These are phyloP conservation scores for Tolypocladium endophyticum DNA, from an alignment of 2,329 filamentous ascomycete genomes.

Conservation along the genomic window DNA sequence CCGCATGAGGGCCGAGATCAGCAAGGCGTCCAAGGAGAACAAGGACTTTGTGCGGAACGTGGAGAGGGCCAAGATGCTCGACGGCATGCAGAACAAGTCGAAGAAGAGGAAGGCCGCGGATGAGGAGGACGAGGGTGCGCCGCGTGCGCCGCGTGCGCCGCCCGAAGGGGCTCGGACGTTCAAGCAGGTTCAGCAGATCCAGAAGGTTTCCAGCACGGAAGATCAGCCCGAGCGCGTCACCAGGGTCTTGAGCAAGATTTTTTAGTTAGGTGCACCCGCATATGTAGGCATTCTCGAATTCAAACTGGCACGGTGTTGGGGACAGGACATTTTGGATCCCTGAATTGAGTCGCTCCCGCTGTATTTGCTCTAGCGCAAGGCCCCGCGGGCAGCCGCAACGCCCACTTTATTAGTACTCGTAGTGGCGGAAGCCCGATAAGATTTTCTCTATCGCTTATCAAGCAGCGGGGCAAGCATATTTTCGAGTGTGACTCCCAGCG, in stretches of 20 bases:
- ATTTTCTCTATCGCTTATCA: conserved; percentile 20
- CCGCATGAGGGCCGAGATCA: conserved; percentile 68
- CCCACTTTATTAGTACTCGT: not conserved
- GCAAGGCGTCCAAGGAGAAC: conserved; percentile 66
- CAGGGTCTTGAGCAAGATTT: conserved; percentile 54
- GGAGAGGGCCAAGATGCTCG: conserved; percentile 69
- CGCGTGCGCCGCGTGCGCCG: conserved; percentile 6
- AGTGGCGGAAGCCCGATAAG: conserved; percentile 14
- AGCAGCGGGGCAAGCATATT: conserved; percentile 26
- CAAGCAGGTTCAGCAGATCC: conserved; percentile 52
- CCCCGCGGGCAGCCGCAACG: not conserved
- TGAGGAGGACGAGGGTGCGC: conserved; percentile 8
- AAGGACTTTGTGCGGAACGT: conserved; percentile 72
- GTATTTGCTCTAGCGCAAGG: not conserved
- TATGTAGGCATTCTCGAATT: not conserved
- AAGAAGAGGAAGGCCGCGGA: conserved; percentile 26
- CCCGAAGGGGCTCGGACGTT: conserved; percentile 37
- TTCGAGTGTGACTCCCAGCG: conserved; percentile 8
- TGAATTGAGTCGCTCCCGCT: not conserved
- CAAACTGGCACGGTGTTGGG: conserved; percentile 1
- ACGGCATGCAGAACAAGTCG: conserved; percentile 56
- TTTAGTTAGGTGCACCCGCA: conserved; percentile 25
- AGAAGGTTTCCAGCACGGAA: conserved; percentile 31
- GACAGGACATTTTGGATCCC: not conserved
- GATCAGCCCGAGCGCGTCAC: conserved; percentile 46